Conservation (phyloP, 306 rosid genomes). For the Fragaria vesca region DNA sequence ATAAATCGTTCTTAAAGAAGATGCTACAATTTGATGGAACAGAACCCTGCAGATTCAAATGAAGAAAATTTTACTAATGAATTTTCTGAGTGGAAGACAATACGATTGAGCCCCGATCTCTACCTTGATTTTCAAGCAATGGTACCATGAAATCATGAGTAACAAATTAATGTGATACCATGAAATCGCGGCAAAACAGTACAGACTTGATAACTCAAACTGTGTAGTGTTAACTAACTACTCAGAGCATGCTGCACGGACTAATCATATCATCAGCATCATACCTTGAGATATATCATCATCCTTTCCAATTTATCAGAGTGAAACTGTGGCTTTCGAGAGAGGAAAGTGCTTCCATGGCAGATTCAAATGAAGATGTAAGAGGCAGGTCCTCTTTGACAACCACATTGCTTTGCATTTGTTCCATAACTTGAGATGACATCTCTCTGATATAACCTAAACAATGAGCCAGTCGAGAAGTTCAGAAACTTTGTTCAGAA, state of each 20-base stretch:
- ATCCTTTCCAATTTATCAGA: conserved; percentile 44
- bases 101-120: no score
- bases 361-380: conserved; percentile 46
- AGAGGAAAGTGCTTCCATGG: conserved; percentile 79
- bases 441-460: conserved; percentile 36
- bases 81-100: not conserved
- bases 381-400: conserved; percentile 32
- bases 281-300: conserved; percentile 63
- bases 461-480: conserved; percentile 23
- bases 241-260: conserved; percentile 3
- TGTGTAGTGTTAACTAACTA: not conserved
- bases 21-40: not conserved
- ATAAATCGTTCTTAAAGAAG: not conserved
- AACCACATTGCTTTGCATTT: conserved; percentile 32
- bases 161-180: not conserved
- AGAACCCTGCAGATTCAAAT: not conserved
- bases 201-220: not conserved
- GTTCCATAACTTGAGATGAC: conserved; percentile 34
- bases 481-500: no score
- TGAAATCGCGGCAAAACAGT: not conserved
- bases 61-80: not conserved
- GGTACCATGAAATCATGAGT: no score
- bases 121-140: no score
- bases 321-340: conserved; percentile 26
- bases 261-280: not conserved